A percentile compares a stretch with the other conserved stretches of the same genome.
These are phyloP conservation scores for Taphrina deformans DNA, from an alignment of 1,139 yeast genomes.

Conservation along the genomic window DNA sequence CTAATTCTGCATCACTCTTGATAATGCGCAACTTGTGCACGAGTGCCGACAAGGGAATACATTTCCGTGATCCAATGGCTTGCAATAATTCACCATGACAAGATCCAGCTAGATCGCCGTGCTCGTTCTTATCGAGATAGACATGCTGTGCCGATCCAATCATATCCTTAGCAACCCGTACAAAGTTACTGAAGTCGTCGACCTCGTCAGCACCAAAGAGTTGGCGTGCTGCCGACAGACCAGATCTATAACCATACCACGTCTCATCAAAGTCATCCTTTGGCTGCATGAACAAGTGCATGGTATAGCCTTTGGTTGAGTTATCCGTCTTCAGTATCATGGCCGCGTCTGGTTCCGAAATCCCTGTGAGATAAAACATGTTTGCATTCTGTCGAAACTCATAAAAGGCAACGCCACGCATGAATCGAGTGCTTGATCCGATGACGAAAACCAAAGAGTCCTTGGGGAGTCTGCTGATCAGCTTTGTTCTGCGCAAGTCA, in stretches of 20 bases:
- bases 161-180: slow-evolving; percentile 48
- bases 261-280: slow-evolving; percentile 71
- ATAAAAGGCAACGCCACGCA: slow-evolving; percentile 87
- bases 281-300: slow-evolving; percentile 87
- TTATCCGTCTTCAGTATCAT: slow-evolving; percentile 62
- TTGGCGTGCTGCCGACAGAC: slow-evolving; percentile 75
- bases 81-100: slow-evolving; percentile 23
- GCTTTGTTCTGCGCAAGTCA: slow-evolving; percentile 61
- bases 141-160: slow-evolving; percentile 54
- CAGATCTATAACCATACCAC: slow-evolving; percentile 95
- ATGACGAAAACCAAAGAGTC: slow-evolving; percentile 70
- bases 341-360: slow-evolving; percentile 88
- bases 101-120: slow-evolving; percentile 22
- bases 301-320: slow-evolving; percentile 40
- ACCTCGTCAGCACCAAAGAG: slow-evolving; percentile 82
- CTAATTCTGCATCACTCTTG: slow-evolving; percentile 75
- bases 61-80: slow-evolving; percentile 44
- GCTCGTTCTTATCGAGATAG: slow-evolving; percentile 51
- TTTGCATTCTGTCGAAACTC: slow-evolving; percentile 92
- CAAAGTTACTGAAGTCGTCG: slow-evolving; percentile 4
- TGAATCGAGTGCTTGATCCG: slow-evolving; percentile 65
- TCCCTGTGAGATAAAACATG: slow-evolving; percentile 49
- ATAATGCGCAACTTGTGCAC: slow-evolving; percentile 63
- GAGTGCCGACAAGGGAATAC: slow-evolving; percentile 51
- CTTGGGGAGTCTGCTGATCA: slow-evolving; percentile 61